These are phyloP conservation scores for Candida odintsovae DNA, from an alignment of 805 yeast genomes.

Conservation along the genomic window DNA sequence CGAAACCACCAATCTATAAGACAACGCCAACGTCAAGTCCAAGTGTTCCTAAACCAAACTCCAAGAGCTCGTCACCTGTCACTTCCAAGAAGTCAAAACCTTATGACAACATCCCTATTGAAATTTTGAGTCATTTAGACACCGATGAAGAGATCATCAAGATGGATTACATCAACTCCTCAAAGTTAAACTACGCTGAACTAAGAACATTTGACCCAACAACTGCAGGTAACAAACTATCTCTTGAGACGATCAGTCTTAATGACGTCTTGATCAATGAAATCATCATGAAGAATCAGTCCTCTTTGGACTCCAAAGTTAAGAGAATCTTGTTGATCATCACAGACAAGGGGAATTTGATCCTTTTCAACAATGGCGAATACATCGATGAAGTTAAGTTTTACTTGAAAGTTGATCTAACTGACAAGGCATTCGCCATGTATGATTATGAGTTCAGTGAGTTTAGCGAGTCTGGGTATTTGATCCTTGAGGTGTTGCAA, in stretches of 20 bases:
- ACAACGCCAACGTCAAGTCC: neutral
- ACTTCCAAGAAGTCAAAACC: neutral
- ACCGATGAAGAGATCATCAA: constrained; percentile 18
- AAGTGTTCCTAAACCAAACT: neutral
- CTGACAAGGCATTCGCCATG: constrained; percentile 58
- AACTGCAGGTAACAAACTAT: neutral
- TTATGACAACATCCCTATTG: constrained; percentile 3
- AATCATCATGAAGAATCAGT: constrained; percentile 23
- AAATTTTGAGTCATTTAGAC: neutral
- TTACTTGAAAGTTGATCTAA: constrained; percentile 35
- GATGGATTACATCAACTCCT: constrained; percentile 18
- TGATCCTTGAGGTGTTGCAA: constrained; percentile 56
- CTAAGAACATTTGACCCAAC: neutral
- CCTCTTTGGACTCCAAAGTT: constrained; percentile 15
- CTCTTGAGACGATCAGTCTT: constrained; percentile 7
- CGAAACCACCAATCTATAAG: constrained; percentile 3
- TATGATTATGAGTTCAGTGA: constrained; percentile 77
- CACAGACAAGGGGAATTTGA: constrained; percentile 29
- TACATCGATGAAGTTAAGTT: constrained; percentile 13
- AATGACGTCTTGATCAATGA: constrained; percentile 28
- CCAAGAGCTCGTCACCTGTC: neutral
- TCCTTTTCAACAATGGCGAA: constrained; percentile 23
- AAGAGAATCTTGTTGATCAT: constrained; percentile 26
- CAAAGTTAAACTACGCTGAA: constrained; percentile 14
- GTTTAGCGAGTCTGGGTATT: constrained; percentile 48